Evolutionary conservation across 2,329 filamentous ascomycete species (phyloP), one percentile per base, ranked within the genome.

Genomic region (Aphanocladium album): DNA sequence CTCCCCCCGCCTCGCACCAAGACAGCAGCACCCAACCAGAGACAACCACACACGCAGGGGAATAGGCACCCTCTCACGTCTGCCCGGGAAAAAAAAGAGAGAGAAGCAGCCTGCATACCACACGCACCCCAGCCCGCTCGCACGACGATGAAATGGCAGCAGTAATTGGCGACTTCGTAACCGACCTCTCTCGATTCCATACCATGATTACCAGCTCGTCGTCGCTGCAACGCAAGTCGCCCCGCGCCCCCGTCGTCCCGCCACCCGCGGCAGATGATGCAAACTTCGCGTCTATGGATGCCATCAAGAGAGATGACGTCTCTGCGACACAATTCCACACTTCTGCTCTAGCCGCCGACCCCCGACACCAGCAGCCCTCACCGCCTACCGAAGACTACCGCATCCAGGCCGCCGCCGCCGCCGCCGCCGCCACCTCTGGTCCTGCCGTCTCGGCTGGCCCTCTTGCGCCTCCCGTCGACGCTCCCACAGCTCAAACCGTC

Each of bases 131-230:
- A 35, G 50, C 58, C 25, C 12, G 27, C 21, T 37, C n/a, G 33
- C 43, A 49, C 62, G 64, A 71, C 68, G 70, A 78, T 78, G 80
- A 74, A 77, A 87, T 88, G 85, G 85, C 84, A 71, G 80, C 84
- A 75, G 74, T 87, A 75, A 82, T 87, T 68, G 83, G 83, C 74
- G 90, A 93, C 79, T 87, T 87, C 78, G 85, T 87, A 76, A 83
- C 89, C 74, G 87, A 91, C 77, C 81, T 87, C 68, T 81, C 84
- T 69, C 83, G 86, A 76, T 88, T 89, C 76, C 84, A 86, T 79
- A 85, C 81, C 77, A 89, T 87, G 81, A 89, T 91, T 79, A 75
- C 77, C 62, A 74, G 76, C 60, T 57, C 60, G 1, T 73, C 80
- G 49, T 76, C 76, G 55, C 67, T 79, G 64, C 74, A 73, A 64